Percentiles rank a stretch among this genome's conserved stretches.
These are phyloP conservation scores for Aaosphaeria arxii DNA, from an alignment of 2,329 filamentous ascomycete genomes.

Conservation along the genomic window DNA sequence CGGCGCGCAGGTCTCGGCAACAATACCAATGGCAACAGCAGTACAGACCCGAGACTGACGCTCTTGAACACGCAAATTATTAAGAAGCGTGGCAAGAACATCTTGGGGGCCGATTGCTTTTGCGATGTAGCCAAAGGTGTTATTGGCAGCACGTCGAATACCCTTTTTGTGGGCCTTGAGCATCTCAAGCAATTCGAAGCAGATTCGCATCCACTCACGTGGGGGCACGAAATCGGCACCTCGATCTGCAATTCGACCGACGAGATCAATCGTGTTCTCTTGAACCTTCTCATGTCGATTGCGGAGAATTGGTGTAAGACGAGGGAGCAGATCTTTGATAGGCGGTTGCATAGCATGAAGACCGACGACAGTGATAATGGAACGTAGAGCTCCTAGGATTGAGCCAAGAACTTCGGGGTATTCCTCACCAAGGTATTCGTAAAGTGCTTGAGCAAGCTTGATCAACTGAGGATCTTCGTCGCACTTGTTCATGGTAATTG, in stretches of 20 bases:
- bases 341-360: slow-evolving; percentile 98
- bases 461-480: slow-evolving; percentile 94
- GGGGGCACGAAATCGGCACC: slow-evolving; percentile 96
- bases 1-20: slow-evolving; percentile 95
- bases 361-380: slow-evolving; percentile 95
- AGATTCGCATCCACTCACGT: slow-evolving; percentile 99
- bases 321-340: slow-evolving; percentile 91
- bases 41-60: slow-evolving; percentile 98
- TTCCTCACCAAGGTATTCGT: slow-evolving; percentile 97
- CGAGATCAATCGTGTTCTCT: slow-evolving; percentile 97
- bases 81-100: slow-evolving; percentile 89
- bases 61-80: slow-evolving; percentile 95
- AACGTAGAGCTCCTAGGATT: slow-evolving; percentile 89
- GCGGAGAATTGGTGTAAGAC: slow-evolving; percentile 93
- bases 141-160: slow-evolving; percentile 96
- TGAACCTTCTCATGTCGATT: slow-evolving; percentile 99
- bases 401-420: slow-evolving; percentile 97
- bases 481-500: slow-evolving; percentile 98
- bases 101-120: slow-evolving; percentile 98
- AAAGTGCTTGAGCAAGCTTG: slow-evolving; percentile 89
- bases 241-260: slow-evolving; percentile 95
- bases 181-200: slow-evolving; percentile 98
- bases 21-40: slow-evolving; percentile 95
- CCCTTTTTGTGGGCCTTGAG: slow-evolving; percentile 99
- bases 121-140: slow-evolving; percentile 98